phyloP scores from a whole-genome alignment of 495 filamentous ascomycete species.

The Astrocystis sublimbata region DNA sequence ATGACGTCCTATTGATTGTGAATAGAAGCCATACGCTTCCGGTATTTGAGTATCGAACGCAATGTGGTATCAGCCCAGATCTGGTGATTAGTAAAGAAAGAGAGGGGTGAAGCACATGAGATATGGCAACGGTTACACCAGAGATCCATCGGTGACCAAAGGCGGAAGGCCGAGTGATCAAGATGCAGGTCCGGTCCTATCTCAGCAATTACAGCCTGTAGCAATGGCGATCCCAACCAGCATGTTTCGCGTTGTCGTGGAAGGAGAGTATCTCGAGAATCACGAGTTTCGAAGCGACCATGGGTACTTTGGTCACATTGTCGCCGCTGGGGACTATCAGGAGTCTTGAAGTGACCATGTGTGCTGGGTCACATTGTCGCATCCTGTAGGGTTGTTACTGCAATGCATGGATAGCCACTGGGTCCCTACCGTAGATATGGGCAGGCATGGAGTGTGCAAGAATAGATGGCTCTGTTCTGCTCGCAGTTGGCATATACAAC shows the following conservation, averaged over 20 bases:
- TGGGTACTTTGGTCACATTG: no score
- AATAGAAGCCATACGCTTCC: not conserved
- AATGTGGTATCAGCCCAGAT: not conserved
- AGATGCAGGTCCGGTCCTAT: slow-evolving; percentile 4
- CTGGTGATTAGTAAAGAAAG: slow-evolving; percentile 1
- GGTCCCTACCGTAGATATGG: not conserved
- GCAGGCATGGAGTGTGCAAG: not conserved
- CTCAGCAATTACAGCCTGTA: slow-evolving; percentile 2
- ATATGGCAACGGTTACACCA: not conserved
- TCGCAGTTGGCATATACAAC: no score
- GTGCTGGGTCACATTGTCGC: not conserved
- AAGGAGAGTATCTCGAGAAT: no score
- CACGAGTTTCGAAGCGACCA: no score
- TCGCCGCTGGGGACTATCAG: slow-evolving; percentile 2
- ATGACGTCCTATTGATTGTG: not conserved
- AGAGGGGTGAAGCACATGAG: not conserved
- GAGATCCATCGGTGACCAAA: slow-evolving; percentile 5
- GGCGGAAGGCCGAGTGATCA: slow-evolving; percentile 3
- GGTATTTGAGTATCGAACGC: not conserved
- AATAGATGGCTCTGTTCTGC: no score
- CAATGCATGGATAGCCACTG: not conserved
- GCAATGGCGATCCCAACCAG: slow-evolving; percentile 3
- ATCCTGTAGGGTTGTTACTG: not conserved
- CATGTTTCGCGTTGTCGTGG: not conserved
- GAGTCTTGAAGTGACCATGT: not conserved